Base-by-base conservation (phyloP, 345 rosid genomes). In the Cardamine chenopodiifolia region DNA sequence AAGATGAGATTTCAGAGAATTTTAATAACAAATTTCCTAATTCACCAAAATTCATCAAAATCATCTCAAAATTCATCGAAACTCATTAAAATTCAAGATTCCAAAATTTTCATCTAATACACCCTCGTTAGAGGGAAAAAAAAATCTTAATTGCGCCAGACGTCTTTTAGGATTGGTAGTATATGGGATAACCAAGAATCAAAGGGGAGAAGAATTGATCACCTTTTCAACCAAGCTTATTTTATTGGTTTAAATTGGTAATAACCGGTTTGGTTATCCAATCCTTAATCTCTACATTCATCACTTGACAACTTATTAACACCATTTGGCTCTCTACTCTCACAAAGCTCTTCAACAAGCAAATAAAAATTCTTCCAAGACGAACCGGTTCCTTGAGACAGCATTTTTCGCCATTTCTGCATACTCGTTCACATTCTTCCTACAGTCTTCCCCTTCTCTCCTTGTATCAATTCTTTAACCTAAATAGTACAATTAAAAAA, bases 381-480 rank as follows among this genome's bases (percentile, higher is more conserved):
- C 1, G 93, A 89, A 0, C 96, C 93, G 2, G 50, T 66, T 28
- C 62, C 80, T 44, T 70, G 77, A 70, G 68, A 90, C 82, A 19
- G 92, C 87, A 18, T 66, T 68, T 64, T 20, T 75, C 0, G 96
- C 92, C 84, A 75, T 52, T 13, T 75, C 77, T 4, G 83, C 77
- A 44, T 61, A 53, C 35, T 81, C 79, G 20, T 74, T 75, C 66
- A 62, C 90, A 73, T 72, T 89, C 62, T 68, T 71, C 79, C 69
- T 83, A 18, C 81, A 11, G 55, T 71, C 53, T 75, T 71, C 9
- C 93, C 89, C 35, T 1, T 77, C 44, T 83, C 88, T 45, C 86
- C 92, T 60, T 83, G 89, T 87, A 91, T 88, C 68, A 91, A 31
- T 69, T 82, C 88, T 50, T 61, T 81, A 45, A 88, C 86, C 76